A percentile compares a stretch with the other conserved stretches of the same genome.
phyloP scores from a whole-genome alignment of 176 grass and related monocot species.

The Triticum dicoccoides region DNA sequence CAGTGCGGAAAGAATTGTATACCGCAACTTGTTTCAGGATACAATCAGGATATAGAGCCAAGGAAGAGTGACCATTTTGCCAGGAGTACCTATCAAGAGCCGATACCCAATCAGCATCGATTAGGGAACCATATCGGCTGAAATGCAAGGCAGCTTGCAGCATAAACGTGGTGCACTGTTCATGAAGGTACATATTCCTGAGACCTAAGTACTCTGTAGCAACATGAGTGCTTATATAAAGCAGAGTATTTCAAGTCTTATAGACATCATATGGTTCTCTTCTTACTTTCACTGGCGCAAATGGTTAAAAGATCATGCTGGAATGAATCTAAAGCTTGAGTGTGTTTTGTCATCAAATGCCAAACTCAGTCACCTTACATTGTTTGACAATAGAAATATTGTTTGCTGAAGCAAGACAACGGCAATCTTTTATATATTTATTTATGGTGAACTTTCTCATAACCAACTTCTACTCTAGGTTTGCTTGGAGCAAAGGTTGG shows the following conservation, averaged over 20 bases:
- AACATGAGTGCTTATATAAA: conserved; percentile 12
- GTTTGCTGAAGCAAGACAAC: neutral
- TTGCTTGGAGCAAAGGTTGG: conserved; percentile 49
- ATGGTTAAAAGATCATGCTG: neutral
- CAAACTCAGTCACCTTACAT: neutral
- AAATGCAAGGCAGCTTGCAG: conserved; percentile 43
- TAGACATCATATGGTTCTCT: neutral
- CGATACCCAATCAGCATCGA: conserved; percentile 34
- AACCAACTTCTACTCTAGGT: conserved; percentile 36
- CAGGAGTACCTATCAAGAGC: conserved; percentile 27
- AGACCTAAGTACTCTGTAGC: neutral
- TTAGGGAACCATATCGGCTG: conserved; percentile 45
- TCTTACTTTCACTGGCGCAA: neutral
- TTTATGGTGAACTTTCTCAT: neutral
- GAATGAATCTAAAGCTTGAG: neutral
- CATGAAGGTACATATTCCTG: conserved; percentile 18
- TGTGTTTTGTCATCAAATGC: neutral
- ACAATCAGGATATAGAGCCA: neutral
- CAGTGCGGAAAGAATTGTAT: conserved; percentile 4
- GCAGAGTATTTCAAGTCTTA: conserved; percentile 3
- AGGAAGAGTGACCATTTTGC: conserved; percentile 17
- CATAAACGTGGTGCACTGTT: conserved; percentile 19
- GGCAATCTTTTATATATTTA: neutral
- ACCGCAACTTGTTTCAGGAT: conserved; percentile 21
- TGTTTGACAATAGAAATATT: neutral